Conservation (phyloP, 305 asterid genomes). For the Solanum hybrid region DNA sequence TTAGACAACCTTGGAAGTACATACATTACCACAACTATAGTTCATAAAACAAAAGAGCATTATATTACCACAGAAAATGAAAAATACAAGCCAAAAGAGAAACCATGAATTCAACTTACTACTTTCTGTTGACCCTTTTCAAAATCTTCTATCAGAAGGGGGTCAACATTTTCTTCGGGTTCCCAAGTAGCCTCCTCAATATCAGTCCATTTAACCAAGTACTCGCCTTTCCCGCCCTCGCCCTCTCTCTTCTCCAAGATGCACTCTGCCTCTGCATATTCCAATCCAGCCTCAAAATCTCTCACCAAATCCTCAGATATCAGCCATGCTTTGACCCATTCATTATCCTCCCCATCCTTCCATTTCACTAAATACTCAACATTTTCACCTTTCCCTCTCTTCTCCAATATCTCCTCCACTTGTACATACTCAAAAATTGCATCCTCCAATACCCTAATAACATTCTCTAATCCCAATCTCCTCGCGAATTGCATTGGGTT, state of each 20-base stretch:
- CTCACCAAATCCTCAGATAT: constrained; percentile 64
- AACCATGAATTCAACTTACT: constrained; percentile 3
- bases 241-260: constrained; percentile 44
- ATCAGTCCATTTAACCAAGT: constrained; percentile 81
- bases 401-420: constrained; percentile 82
- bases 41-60: background rate
- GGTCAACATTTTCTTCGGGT: constrained; percentile 78
- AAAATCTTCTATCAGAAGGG: constrained; percentile 42
- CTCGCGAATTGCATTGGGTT: constrained; percentile 61
- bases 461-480: constrained; percentile 68
- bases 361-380: constrained; percentile 73
- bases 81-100: background rate
- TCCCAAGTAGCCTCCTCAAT: constrained; percentile 87
- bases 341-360: constrained; percentile 77
- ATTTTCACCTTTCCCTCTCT: constrained; percentile 69
- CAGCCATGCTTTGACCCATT: constrained; percentile 60
- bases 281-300: constrained; percentile 84
- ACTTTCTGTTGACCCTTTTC: constrained; percentile 9
- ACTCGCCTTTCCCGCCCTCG: constrained; percentile 50
- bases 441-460: constrained; percentile 49
- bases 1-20: background rate
- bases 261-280: constrained; percentile 78
- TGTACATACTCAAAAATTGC: constrained; percentile 69
- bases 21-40: background rate
- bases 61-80: background rate